Evolutionary conservation across 371 early-diverging fungal species (phyloP), one percentile per base, ranked within the genome.

Genomic region (Circinella umbellata): DNA sequence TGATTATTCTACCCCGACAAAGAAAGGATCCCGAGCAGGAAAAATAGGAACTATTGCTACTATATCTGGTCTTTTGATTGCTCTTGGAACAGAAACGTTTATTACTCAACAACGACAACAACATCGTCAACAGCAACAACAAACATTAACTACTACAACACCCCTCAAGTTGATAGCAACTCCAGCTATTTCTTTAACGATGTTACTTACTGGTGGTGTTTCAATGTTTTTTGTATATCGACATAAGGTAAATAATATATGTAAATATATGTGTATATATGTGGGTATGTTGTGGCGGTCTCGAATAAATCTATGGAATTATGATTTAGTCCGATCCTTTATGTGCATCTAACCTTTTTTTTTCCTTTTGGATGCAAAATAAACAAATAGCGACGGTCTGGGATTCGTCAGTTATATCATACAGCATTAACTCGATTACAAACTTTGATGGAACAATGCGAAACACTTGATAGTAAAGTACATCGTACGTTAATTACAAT

Each of bases 401-500:
- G 80, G 39, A 80, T 86, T 35, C 85, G 88, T 20, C 76, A 83
- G 17, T 68, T 85, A 10, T 87, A 89, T 67, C 76, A 80, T 27
- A 77, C 76, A 34, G 85, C 88, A 36, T 77, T 90, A 37, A 73
- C 77, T 53, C 74, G 71, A 11, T 55, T 90, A 6, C 85, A 86
- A 59, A 47, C 73, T 10, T 76, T 90, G 20, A 83, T 86, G 27
- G 83, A 83, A 18, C 79, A 86, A 9, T 86, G 85, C 38, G 86
- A 87, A 63, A 51, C 71, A 1, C 75, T 89, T 15, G 91, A 91
- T 63, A 79, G 79, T 47, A 86, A 86, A 69, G 76, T 89, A n/a
- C 86, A 88, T 55, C 81, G 86, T 18, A 82, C 88, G 17, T 73
- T 92, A 15, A 87, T 86, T 65, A 86, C 87, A 14, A 87, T 92